Conservation (phyloP, 2,329 filamentous ascomycete species). For the Trichocomaceae sp. region DNA sequence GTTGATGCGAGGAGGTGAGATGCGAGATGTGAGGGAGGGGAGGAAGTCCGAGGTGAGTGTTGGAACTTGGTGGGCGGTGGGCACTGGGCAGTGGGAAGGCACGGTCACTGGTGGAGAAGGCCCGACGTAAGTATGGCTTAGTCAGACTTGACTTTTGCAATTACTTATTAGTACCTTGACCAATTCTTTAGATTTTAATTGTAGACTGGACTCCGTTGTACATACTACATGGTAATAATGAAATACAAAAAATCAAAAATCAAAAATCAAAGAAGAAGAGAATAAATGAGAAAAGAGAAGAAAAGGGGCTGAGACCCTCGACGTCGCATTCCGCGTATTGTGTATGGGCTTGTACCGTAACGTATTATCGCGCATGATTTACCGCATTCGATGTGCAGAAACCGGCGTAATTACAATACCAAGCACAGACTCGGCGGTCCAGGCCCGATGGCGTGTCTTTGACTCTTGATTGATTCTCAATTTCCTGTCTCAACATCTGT, state of each 20-base stretch:
- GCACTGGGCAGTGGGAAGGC: neutral
- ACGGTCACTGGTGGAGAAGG: neutral
- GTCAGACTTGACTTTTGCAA: no score
- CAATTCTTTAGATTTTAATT: no score
- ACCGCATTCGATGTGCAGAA: neutral
- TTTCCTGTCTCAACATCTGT: no score
- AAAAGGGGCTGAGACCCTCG: neutral
- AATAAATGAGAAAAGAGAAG: neutral
- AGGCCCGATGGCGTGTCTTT: neutral
- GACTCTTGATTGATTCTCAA: no score
- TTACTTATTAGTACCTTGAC: no score
- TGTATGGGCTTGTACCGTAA: neutral
- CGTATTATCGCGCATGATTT: neutral
- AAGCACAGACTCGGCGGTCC: neutral
- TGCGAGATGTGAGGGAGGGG: neutral
- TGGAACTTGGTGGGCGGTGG: no score
- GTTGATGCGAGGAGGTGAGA: neutral
- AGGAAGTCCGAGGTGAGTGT: neutral
- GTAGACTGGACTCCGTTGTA: neutral
- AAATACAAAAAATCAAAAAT: no score
- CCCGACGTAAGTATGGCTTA: neutral
- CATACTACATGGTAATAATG: no score
- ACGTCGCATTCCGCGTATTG: neutral
- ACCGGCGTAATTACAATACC: neutral
- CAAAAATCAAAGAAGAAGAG: neutral